Evolutionary conservation across 164 flowering plant genomes (phyloP), one percentile per base, ranked within the genome.

Genomic region (Amborella trichopoda): DNA sequence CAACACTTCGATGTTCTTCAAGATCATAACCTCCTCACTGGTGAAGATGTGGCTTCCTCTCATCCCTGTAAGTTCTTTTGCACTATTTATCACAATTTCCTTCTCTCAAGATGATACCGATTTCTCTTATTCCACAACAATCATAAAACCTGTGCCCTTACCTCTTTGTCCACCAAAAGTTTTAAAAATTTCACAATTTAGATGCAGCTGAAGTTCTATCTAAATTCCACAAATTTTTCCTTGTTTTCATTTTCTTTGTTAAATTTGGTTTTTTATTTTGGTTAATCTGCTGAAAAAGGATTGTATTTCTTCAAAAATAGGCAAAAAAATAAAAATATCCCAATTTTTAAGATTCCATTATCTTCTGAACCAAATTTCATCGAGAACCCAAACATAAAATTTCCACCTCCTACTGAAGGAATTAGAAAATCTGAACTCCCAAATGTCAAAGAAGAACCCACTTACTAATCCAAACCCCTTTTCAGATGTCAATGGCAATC

Each of bases 1-100:
- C 19, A 77, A 72, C 60, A 68, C 80, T 20, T 69, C 80, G 16
- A 77, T 77, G 83, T 74, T 77, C 61, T 77, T 74, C 61, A 74
- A 62, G 63, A 44, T 77, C 28, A 74, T 61, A 16, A 34, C 67
- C 28, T 64, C 55, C 22, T 45, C 76, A 26, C 40, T 28, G 16
- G 24, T 74, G 40, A 77, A 77, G 68, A 74, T 77, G 80, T 54
- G 68, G 68, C 72, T 77, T 62, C 83, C 83, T 40, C 66, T 77
- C 37, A 23, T 77, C 46, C 74, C 80, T 5, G 83, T 77, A 65
- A 59, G 68, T 34, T 25, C 41, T 46, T 48, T 20, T 33, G 11
- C 44, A 45, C 16, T 44, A 44, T 16, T 32, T 37, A 46, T 38
- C 39, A 47, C 50, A 20, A 26, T 22, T 42, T 24, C 48, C 10